Evolutionary conservation across 169 alveolate genomes (phyloP).

Genomic region (Hepatocystis sp.): DNA sequence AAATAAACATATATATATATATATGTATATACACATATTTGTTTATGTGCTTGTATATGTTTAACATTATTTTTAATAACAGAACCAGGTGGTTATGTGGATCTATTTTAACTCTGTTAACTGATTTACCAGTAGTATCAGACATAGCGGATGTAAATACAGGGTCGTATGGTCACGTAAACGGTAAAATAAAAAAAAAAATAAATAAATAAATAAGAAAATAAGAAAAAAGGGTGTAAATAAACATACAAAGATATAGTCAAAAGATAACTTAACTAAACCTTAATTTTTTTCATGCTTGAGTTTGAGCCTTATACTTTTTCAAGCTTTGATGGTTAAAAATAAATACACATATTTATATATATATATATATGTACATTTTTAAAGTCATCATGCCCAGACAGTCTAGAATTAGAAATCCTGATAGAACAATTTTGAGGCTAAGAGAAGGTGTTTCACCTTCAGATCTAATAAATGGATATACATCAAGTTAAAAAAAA

Average conservation of each 20-base stretch:
- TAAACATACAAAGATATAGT: background rate
- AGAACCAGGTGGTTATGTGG: constrained; percentile 80
- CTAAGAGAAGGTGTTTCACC: constrained; percentile 76
- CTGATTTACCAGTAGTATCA: constrained; percentile 83
- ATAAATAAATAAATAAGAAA: background rate
- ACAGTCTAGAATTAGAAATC: constrained; percentile 62
- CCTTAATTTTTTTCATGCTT: background rate
- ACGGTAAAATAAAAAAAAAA: constrained; percentile 58
- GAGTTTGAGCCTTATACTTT: background rate
- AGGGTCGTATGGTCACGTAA: constrained; percentile 85
- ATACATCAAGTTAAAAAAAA: constrained; percentile 60
- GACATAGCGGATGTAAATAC: constrained; percentile 82
- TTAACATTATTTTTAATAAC: background rate
- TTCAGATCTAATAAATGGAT: constrained; percentile 52
- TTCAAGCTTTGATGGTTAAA: no score
- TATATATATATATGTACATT: no score
- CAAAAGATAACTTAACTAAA: background rate
- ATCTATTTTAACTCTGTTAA: constrained; percentile 81
- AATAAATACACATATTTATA: no score
- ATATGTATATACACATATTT: no score
- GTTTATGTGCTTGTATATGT: no score
- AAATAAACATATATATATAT: no score
- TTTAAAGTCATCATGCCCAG: constrained; percentile 61
- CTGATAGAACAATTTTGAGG: constrained; percentile 66
- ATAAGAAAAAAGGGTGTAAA: background rate